Evolutionary conservation across 768 basidiomycete species (phyloP), one percentile per base, ranked within the genome.

Genomic region (Lentinula edodes): DNA sequence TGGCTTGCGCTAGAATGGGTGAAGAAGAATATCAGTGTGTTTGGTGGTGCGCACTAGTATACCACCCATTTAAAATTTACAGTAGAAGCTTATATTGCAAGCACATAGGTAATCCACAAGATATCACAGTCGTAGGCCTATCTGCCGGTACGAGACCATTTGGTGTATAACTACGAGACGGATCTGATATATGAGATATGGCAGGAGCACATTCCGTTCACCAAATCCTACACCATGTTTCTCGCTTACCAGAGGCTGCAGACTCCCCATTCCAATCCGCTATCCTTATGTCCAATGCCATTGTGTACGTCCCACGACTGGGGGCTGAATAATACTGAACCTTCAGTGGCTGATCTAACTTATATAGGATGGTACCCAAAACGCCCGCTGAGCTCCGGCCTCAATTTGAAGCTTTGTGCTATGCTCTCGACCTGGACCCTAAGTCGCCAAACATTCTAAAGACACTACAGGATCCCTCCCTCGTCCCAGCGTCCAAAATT

Each of bases 1-100:
- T 91, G 90, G 90, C 67, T 89, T 18, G 90, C 85, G 0, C 67
- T 91, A n/a, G 74, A 82, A 65, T 91, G 90, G 89, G 75, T 91
- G 28, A 81, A 76, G 51, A 81, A 81, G 16, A 89, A 91, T 65
- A 89, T 92, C 20, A 70, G 70, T 42, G 73, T 74, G 0, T 92
- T 91, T 64, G 91, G 90, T 71, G 90, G 89, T 84, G 67, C 58
- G 74, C 35, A 23, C 0, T n/a, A 45, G 28, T n/a, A n/a, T 58
- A 6, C 38, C 42, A 42, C 20, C 32, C 13, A 16, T 43, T 10
- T 23, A 39, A 59, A n/a, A 58, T 65, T 15, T 64, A 12, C 45
- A 52, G 28, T 45, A 52, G 6, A 12, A 35, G 9, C 20, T 36
- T n/a, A 2, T 28, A 28, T 28, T 28, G 28, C 28, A 28, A 28